phyloP scores from a whole-genome alignment of 2,329 filamentous ascomycete species.

The Alternaria sp. region DNA sequence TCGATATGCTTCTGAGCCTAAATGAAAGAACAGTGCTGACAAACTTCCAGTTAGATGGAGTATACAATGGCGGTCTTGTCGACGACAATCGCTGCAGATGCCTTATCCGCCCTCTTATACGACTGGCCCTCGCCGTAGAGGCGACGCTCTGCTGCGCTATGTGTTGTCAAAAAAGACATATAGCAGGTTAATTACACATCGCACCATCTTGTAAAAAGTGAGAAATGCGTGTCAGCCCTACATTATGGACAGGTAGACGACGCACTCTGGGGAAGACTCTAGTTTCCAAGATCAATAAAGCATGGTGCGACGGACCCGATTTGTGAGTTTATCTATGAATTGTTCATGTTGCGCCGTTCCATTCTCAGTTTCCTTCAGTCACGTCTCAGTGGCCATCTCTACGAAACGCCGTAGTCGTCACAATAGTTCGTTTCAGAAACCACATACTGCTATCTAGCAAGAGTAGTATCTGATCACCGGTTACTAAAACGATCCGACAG shows the following conservation, averaged over 20 bases:
- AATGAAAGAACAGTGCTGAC: not conserved
- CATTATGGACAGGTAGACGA: not conserved
- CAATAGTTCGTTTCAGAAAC: not conserved
- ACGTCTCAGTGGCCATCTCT: not conserved
- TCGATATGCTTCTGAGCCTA: not conserved
- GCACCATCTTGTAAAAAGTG: not conserved
- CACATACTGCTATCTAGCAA: not conserved
- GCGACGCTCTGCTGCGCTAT: not conserved
- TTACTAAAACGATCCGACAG: not conserved
- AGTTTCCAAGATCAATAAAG: not conserved
- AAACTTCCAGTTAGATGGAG: not conserved
- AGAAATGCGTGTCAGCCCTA: not conserved
- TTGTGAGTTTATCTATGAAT: not conserved
- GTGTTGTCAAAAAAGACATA: not conserved
- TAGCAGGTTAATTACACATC: not conserved
- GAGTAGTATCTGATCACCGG: not conserved
- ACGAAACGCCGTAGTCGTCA: not conserved
- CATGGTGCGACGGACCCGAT: not conserved
- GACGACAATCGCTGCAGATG: constrained; percentile 1
- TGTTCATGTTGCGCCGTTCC: not conserved
- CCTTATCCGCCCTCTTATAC: not conserved
- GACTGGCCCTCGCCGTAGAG: not conserved
- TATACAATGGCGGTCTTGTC: not conserved
- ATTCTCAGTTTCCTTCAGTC: not conserved
- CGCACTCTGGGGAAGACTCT: no score